Evolutionary conservation across 495 filamentous ascomycete genomes (phyloP).

Genomic region (Thermochaetoides thermophila): DNA sequence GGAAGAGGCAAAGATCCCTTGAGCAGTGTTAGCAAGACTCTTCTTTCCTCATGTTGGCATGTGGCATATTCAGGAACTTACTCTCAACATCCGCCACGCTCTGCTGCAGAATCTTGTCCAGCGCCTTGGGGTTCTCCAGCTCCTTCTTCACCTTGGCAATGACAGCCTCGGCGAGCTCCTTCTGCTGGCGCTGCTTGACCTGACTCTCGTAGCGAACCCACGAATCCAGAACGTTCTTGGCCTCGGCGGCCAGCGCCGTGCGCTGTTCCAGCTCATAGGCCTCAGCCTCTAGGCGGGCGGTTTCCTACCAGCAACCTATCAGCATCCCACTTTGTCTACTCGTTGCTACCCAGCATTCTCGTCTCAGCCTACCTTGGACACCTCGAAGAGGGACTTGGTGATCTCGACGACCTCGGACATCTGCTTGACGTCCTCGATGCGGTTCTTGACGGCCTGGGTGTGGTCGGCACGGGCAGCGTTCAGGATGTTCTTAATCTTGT

Average conservation of each 20-base stretch:
- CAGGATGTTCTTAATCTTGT: conserved; percentile 83
- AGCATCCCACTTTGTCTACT: not conserved
- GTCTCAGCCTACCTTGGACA: conserved; percentile 65
- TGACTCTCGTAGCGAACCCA: conserved; percentile 98
- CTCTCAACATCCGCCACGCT: conserved; percentile 91
- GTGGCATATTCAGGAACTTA: conserved; percentile 35
- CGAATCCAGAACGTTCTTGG: conserved; percentile 87
- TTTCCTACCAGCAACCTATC: conserved; percentile 52
- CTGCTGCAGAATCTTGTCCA: conserved; percentile 92
- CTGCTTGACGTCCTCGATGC: conserved; percentile 87
- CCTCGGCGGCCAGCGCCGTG: conserved; percentile 77
- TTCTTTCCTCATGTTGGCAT: conserved; percentile 25
- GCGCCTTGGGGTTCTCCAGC: conserved; percentile 86
- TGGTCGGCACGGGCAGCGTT: conserved; percentile 88
- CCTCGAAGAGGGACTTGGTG: conserved; percentile 91
- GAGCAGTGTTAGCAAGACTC: too few species aligned
- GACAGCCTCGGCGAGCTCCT: conserved; percentile 79
- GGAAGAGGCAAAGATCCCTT: conserved; percentile 36
- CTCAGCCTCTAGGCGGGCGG: conserved; percentile 85
- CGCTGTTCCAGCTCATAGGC: conserved; percentile 94
- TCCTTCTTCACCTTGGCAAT: conserved; percentile 97
- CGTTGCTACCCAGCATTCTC: not conserved
- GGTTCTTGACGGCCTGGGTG: conserved; percentile 80
- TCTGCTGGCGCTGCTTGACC: conserved; percentile 96
- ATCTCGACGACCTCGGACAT: conserved; percentile 85